These are phyloP conservation scores for Tylopilus sp. DNA, from an alignment of 1,284 basidiomycete genomes.

Conservation along the genomic window DNA sequence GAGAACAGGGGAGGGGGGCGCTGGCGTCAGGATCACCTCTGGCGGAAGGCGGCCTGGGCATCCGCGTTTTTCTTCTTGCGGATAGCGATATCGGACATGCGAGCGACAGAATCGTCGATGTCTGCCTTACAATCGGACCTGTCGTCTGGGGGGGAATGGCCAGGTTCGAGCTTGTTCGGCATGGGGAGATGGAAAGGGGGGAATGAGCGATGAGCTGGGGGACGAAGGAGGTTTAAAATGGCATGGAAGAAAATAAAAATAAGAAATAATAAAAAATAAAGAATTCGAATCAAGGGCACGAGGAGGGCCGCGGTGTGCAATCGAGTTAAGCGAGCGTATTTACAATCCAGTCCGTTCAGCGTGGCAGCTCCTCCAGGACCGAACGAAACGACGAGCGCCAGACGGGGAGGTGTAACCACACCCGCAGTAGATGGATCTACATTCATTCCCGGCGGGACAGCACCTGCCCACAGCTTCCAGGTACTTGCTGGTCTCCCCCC, in stretches of 20 bases:
- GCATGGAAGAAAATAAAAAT: constrained; percentile 57
- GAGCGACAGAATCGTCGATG: constrained; percentile 34
- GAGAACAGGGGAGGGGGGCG: constrained; percentile 7
- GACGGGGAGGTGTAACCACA: neutral
- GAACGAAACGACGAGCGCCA: neutral
- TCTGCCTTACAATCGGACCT: constrained; percentile 38
- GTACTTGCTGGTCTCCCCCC: constrained; percentile 21
- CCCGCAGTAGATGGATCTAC: constrained; percentile 27
- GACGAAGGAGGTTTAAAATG: constrained; percentile 44
- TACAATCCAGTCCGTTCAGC: constrained; percentile 36
- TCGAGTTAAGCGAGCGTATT: constrained; percentile 39
- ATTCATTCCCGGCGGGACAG: constrained; percentile 33
- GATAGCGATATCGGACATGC: constrained; percentile 58
- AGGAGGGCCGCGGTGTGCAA: constrained; percentile 48
- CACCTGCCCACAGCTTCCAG: constrained; percentile 29
- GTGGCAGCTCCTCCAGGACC: constrained; percentile 15
- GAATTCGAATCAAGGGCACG: constrained; percentile 61
- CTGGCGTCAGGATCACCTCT: constrained; percentile 24
- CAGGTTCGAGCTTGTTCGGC: constrained; percentile 42
- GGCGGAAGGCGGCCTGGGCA: constrained; percentile 54
- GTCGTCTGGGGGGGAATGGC: constrained; percentile 36
- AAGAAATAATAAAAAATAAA: constrained; percentile 58
- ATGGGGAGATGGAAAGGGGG: constrained; percentile 31
- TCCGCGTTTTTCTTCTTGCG: constrained; percentile 84
- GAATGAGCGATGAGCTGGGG: constrained; percentile 18